A percentile compares a stretch with the other conserved stretches of the same genome.
phyloP scores from a whole-genome alignment of 2,329 filamentous ascomycete species.

The Scedosporium aurantiacum region DNA sequence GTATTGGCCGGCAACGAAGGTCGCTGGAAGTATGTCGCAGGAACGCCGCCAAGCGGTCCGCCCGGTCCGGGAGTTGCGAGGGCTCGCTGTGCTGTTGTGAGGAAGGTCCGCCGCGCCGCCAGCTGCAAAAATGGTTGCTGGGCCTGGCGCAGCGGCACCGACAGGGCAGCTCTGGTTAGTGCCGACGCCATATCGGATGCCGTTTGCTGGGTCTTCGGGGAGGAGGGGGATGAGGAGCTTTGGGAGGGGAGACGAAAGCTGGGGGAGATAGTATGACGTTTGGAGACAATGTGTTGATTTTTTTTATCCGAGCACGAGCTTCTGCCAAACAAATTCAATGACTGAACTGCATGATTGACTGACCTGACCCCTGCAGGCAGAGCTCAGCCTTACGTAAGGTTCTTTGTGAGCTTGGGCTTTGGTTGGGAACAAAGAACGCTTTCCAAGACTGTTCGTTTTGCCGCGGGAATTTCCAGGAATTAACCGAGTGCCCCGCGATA shows the following conservation, averaged over 20 bases:
- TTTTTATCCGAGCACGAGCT: neutral
- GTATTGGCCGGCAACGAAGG: constrained; percentile 79
- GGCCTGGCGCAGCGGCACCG: constrained; percentile 6
- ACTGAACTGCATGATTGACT: neutral
- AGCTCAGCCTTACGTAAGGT: neutral
- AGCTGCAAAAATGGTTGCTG: constrained; percentile 11
- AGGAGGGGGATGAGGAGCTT: neutral
- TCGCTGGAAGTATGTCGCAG: constrained; percentile 52
- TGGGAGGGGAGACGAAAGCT: neutral
- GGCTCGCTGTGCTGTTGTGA: neutral
- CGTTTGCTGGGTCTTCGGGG: neutral
- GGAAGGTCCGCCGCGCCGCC: constrained; percentile 10
- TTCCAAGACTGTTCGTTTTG: neutral
- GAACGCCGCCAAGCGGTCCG: neutral
- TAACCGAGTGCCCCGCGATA: constrained; percentile 1
- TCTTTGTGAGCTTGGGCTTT: neutral
- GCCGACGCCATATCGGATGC: constrained; percentile 2
- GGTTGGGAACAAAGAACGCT: neutral
- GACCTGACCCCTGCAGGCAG: neutral
- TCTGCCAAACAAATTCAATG: neutral
- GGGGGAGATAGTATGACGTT: neutral
- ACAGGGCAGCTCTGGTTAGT: constrained; percentile 6
- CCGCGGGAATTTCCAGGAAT: neutral
- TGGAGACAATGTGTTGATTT: neutral
- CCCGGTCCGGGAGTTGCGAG: neutral